These are phyloP conservation scores for Flaveria floridana DNA, from an alignment of 140 eudicot genomes.

Conservation along the genomic window DNA sequence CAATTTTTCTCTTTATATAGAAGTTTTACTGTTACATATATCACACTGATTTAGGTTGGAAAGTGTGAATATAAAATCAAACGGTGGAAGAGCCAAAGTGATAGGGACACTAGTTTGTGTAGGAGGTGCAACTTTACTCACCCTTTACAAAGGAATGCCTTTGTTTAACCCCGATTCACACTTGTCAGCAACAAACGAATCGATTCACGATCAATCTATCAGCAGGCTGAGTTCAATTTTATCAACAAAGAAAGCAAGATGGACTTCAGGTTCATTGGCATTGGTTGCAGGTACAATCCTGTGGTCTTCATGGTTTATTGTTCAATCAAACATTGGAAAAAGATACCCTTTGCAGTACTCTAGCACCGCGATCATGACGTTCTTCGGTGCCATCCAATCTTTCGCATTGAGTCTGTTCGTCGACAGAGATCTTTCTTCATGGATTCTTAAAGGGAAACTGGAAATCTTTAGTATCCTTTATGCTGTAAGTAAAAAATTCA, in stretches of 20 bases:
- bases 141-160: constrained; percentile 63
- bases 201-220: constrained; percentile 12
- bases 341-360: constrained; percentile 54
- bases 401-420: constrained; percentile 41
- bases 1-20: background rate
- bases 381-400: constrained; percentile 61
- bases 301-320: constrained; percentile 76
- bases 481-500: constrained; percentile 49
- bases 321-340: constrained; percentile 56
- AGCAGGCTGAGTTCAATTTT: constrained; percentile 17
- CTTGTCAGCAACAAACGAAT: background rate
- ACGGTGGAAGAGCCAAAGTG: constrained; percentile 64
- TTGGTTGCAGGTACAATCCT: constrained; percentile 39
- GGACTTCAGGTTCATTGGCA: constrained; percentile 50
- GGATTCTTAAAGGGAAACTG: constrained; percentile 56
- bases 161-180: constrained; percentile 37
- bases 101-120: constrained; percentile 53
- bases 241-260: constrained; percentile 29
- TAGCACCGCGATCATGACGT: constrained; percentile 67
- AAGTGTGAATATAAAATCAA: constrained; percentile 50
- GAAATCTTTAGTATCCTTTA: constrained; percentile 48
- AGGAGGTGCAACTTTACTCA: constrained; percentile 54
- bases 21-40: background rate
- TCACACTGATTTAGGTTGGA: constrained; percentile 51
- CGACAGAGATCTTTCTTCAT: constrained; percentile 45